Evolutionary conservation across 345 rosid species (phyloP).

Genomic region (Viola odorata): DNA sequence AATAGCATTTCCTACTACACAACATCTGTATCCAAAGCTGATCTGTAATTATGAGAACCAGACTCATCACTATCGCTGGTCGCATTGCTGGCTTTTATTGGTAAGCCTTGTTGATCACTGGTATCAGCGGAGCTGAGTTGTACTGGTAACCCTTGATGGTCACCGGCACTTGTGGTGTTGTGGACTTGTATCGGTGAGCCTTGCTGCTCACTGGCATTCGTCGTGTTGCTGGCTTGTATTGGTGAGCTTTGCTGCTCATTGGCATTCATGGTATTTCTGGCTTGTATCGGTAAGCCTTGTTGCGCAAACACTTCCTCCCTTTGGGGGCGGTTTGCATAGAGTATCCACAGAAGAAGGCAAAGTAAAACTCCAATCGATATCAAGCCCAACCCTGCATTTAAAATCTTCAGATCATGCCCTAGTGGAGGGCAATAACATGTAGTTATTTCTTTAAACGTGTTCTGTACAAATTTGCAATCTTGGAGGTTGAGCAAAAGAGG

Average conservation of each 20-base stretch:
- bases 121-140: constrained; percentile 5
- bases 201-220: not conserved
- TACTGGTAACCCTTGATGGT: constrained; percentile 19
- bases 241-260: constrained; percentile 9
- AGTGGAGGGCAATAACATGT: constrained; percentile 64
- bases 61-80: constrained; percentile 8
- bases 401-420: constrained; percentile 59
- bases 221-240: not conserved
- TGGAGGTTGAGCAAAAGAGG: constrained; percentile 84
- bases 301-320: constrained; percentile 92
- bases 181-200: constrained; percentile 22
- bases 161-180: constrained; percentile 1
- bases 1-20: constrained; percentile 3
- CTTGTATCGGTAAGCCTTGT: constrained; percentile 25
- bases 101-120: constrained; percentile 12
- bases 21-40: constrained; percentile 7
- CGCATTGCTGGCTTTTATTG: constrained; percentile 18
- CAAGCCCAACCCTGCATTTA: constrained; percentile 77
- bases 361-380: constrained; percentile 84
- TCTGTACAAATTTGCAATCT: constrained; percentile 77
- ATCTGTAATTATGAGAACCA: constrained; percentile 1
- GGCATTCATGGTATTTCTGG: not conserved
- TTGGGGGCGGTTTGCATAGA: constrained; percentile 97
- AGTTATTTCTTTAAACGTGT: constrained; percentile 70
- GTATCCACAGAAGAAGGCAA: constrained; percentile 81